Evolutionary conservation across 2,329 filamentous ascomycete genomes (phyloP), one percentile per base, ranked within the genome.

Genomic region (Fusarium goolgardi): DNA sequence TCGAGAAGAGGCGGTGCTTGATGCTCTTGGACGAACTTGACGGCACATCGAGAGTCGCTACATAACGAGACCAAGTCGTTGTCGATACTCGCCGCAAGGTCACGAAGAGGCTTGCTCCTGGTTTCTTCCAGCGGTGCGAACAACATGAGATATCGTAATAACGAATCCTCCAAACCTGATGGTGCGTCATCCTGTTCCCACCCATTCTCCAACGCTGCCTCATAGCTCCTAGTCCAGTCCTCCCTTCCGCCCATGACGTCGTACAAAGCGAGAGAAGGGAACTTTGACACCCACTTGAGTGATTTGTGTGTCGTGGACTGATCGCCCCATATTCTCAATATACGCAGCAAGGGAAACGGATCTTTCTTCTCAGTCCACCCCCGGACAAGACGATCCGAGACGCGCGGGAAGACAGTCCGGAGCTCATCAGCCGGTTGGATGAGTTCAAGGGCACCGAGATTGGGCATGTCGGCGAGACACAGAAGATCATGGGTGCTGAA

Each of bases 371-470:
- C 76, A 1, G 79, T 78, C 83, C 84, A 86, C 23, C 80, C 80
- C 34, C 80, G 77, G 21, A 86, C 56, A 4, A 86, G 75, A 9
- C 81, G 76, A 64, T 86, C 83, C 39, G 69, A 82, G 8, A 85
- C 69, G 5, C 75, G 73, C 9, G 80, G 80, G 32, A 81, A 81
- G 27, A 63, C 54, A 27, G 62, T 59, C 6, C 63, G 55, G 23
- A 73, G 44, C 37, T 73, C 68, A 29, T 78, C 76, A 2, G 71
- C 65, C 2, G 80, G 79, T 60, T 83, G 78, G 16, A 83, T 75
- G 23, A 86, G 76, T 70, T 85, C 82, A 15, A 86, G 77, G 4
- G 82, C 77, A 11, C 80, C 83, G 6, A 86, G 78, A 51, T 85
- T 86, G 29, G 75, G 78, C 65, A 85, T 75, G 6, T 78, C 70